These are phyloP conservation scores for Yarrowia sp. DNA, from an alignment of 805 yeast genomes.

Conservation along the genomic window DNA sequence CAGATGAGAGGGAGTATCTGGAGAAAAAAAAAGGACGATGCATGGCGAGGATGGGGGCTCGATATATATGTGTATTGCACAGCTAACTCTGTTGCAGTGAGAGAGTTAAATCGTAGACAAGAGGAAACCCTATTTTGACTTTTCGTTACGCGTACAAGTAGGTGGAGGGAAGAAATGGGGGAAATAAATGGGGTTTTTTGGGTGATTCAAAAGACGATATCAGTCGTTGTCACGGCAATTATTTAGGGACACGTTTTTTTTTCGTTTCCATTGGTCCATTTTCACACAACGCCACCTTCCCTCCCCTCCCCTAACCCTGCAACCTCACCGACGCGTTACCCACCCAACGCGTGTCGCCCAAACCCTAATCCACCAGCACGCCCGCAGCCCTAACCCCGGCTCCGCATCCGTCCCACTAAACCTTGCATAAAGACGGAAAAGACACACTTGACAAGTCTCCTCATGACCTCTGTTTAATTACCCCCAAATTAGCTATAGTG, in stretches of 20 bases:
- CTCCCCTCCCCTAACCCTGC: not conserved
- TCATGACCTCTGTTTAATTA: constrained; percentile 13
- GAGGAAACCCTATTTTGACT: not conserved
- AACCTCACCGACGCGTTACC: constrained; percentile 27
- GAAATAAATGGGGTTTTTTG: too few species aligned
- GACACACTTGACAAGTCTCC: constrained; percentile 15
- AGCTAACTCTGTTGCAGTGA: constrained; percentile 3
- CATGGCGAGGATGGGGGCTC: not conserved
- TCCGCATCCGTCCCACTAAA: constrained; percentile 36
- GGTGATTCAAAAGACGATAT: too few species aligned
- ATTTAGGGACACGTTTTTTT: too few species aligned
- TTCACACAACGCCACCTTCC: too few species aligned
- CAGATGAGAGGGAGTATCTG: too few species aligned
- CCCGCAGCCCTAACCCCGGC: not conserved
- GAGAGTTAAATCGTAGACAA: not conserved
- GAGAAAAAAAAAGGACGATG: too few species aligned
- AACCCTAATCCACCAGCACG: constrained; percentile 2
- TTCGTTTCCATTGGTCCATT: too few species aligned
- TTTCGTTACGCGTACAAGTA: constrained; percentile 6
- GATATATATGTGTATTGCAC: constrained; percentile 1
- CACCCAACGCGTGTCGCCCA: constrained; percentile 15
- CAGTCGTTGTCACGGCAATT: too few species aligned
- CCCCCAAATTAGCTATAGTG: not conserved
- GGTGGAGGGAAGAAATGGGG: too few species aligned
- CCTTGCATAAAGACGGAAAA: constrained; percentile 15